A percentile compares a stretch with the other conserved stretches of the same genome.
phyloP scores from a whole-genome alignment of 1,284 basidiomycete genomes.

The Coniophora puteana region DNA sequence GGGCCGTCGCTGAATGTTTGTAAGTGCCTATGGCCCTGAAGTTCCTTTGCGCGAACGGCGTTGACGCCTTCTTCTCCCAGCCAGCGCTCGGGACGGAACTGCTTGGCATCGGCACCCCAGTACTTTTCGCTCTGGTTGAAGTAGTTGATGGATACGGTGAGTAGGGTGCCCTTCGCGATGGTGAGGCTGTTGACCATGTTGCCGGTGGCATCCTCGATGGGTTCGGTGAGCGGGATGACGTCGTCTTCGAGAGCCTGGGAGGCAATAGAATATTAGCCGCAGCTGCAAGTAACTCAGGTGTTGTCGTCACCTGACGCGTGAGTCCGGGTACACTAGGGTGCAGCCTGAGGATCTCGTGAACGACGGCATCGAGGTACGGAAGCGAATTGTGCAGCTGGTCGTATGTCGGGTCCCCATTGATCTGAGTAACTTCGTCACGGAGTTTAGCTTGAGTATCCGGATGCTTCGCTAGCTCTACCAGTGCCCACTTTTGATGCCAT shows the following conservation, averaged over 20 bases:
- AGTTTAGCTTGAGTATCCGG: conserved; percentile 8
- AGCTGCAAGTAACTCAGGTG: not conserved
- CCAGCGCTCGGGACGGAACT: conserved; percentile 21
- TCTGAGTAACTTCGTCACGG: conserved; percentile 30
- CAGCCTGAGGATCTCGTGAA: conserved; percentile 21
- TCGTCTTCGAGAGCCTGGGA: conserved; percentile 49
- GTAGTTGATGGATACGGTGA: conserved; percentile 37
- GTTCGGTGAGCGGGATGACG: conserved; percentile 43
- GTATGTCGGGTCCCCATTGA: conserved; percentile 28
- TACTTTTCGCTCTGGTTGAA: conserved; percentile 46
- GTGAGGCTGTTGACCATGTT: conserved; percentile 32
- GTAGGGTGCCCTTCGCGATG: conserved; percentile 39
- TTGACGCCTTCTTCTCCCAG: conserved; percentile 10
- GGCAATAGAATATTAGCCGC: too few relatives aligned
- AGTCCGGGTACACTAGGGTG: conserved; percentile 11
- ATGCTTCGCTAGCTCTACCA: conserved; percentile 11
- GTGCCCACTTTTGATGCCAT: conserved; percentile 2
- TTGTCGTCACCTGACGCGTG: conserved; percentile 21
- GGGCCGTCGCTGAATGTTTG: conserved; percentile 50
- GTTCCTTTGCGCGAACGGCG: conserved; percentile 25
- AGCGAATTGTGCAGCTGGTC: conserved; percentile 29
- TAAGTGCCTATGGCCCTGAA: conserved; percentile 38
- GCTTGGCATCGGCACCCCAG: conserved; percentile 39
- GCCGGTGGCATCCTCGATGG: conserved; percentile 29
- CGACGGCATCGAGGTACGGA: conserved; percentile 33